Conservation (phyloP, 140 eudicot species). For the Stevia rebaudiana region DNA sequence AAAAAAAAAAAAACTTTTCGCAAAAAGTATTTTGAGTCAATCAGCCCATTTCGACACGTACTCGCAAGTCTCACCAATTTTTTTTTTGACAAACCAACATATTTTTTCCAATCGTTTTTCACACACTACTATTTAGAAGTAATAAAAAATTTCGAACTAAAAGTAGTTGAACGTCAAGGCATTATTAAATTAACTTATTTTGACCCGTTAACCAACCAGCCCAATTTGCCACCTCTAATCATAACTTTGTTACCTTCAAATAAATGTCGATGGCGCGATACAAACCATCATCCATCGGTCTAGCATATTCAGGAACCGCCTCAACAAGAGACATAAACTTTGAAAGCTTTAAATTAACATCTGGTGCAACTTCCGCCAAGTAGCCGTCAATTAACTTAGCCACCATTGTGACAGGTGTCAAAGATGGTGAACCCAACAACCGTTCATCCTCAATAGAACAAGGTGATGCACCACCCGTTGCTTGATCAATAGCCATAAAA, state of each 20-base stretch:
- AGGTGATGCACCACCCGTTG: conserved; percentile 74
- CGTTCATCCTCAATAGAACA: conserved; percentile 61
- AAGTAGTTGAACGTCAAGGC: not conserved
- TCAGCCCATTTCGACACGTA: not conserved
- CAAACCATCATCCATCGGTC: conserved; percentile 94
- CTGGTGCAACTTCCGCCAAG: conserved; percentile 95
- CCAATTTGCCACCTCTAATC: not conserved
- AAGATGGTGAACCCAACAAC: conserved; percentile 74
- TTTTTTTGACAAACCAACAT: too few species aligned
- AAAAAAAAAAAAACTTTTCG: too few species aligned
- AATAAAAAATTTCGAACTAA: not conserved
- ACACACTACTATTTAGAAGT: not conserved
- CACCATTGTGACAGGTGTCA: conserved; percentile 90
- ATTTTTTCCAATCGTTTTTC: not conserved
- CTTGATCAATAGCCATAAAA: conserved; percentile 79
- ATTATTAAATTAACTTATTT: not conserved
- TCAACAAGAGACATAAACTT: conserved; percentile 88
- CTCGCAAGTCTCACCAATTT: too few species aligned
- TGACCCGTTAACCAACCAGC: not conserved
- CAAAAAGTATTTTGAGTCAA: not conserved
- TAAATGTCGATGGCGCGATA: conserved; percentile 96
- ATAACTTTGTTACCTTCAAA: conserved; percentile 60
- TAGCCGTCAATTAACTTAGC: conserved; percentile 91
- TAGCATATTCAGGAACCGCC: conserved; percentile 88
- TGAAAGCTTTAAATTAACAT: conserved; percentile 76